A percentile compares a stretch with the other conserved stretches of the same genome.
Evolutionary conservation across 2,329 filamentous ascomycete genomes (phyloP).

Genomic region (Ophiosphaerella herpotricha): DNA sequence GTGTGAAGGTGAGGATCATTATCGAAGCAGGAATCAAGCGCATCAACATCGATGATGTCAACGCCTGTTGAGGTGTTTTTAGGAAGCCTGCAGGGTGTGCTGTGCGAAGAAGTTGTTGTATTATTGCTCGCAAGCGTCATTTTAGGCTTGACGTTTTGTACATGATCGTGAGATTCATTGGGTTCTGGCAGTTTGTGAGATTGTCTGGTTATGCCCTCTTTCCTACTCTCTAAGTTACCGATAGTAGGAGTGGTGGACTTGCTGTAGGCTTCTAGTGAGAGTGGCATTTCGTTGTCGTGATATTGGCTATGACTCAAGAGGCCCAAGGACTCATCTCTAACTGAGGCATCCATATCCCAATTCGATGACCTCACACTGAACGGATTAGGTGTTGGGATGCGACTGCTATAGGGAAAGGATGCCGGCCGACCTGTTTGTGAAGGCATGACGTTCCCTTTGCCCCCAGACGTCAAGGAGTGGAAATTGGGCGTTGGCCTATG

Average conservation of each 20-base stretch:
- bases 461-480: slow-evolving; percentile 10
- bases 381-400: slow-evolving; percentile 26
- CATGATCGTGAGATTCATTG: slow-evolving; percentile 19
- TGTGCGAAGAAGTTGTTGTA: not conserved
- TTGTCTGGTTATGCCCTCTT: slow-evolving; percentile 25
- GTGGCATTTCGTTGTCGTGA: slow-evolving; percentile 6
- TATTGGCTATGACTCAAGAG: slow-evolving; percentile 18
- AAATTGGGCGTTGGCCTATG: slow-evolving; percentile 5
- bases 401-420: slow-evolving; percentile 11
- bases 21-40: slow-evolving; percentile 16
- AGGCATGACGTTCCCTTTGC: slow-evolving; percentile 24
- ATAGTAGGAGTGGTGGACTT: slow-evolving; percentile 18
- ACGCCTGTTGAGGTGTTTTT: slow-evolving; percentile 2
- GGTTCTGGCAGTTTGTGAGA: slow-evolving; percentile 8
- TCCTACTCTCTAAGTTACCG: slow-evolving; percentile 29
- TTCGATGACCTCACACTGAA: slow-evolving; percentile 14
- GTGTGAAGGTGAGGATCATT: slow-evolving; percentile 3
- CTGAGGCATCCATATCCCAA: slow-evolving; percentile 25
- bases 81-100: not conserved
- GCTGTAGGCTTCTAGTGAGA: not conserved
- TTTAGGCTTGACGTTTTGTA: too few relatives aligned
- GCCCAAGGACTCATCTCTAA: slow-evolving; percentile 25
- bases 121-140: too few relatives aligned
- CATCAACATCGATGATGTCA: slow-evolving; percentile 30
- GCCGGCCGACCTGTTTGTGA: slow-evolving; percentile 16